A percentile compares a stretch with the other conserved stretches of the same genome.
Conservation (phyloP, 495 filamentous ascomycete species). For the Neurospora terricola region DNA sequence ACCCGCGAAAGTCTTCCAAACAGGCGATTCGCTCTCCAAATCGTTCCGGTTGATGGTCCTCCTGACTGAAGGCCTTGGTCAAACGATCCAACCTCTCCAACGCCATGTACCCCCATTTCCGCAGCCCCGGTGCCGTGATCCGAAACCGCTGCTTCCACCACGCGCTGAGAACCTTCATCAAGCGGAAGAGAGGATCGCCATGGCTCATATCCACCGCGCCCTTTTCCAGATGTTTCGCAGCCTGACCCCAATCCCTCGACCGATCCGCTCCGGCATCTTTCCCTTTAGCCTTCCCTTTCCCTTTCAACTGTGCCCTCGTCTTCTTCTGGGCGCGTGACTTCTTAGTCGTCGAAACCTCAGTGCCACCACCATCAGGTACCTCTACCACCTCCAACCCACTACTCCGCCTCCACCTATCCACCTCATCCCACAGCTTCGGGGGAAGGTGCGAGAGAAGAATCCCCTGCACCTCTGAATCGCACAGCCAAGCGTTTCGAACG, state of each 20-base stretch:
- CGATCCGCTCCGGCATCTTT: slow-evolving; percentile 32
- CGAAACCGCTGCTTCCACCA: slow-evolving; percentile 86
- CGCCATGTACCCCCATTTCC: slow-evolving; percentile 81
- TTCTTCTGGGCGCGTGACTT: slow-evolving; percentile 1
- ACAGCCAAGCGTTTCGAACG: slow-evolving; percentile 76
- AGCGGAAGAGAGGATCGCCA: slow-evolving; percentile 71
- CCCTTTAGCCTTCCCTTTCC: slow-evolving; percentile 20
- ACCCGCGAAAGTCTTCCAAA: slow-evolving; percentile 54
- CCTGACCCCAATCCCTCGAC: slow-evolving; percentile 64
- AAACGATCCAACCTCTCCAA: slow-evolving; percentile 57
- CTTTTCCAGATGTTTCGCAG: slow-evolving; percentile 57
- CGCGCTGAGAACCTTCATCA: slow-evolving; percentile 62
- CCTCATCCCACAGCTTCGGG: slow-evolving; percentile 52
- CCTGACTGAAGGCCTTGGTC: slow-evolving; percentile 52
- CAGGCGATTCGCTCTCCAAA: slow-evolving; percentile 67
- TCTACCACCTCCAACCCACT: slow-evolving; percentile 50
- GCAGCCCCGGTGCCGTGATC: slow-evolving; percentile 66
- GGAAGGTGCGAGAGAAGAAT: slow-evolving; percentile 65
- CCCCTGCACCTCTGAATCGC: slow-evolving; percentile 67
- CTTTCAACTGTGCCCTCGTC: slow-evolving; percentile 18
- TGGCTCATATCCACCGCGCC: slow-evolving; percentile 61
- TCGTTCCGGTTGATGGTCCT: slow-evolving; percentile 45
- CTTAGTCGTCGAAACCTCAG: slow-evolving; percentile 7
- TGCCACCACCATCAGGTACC: slow-evolving; percentile 21
- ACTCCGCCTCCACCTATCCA: slow-evolving; percentile 62